Evolutionary conservation across 306 rosid genomes (phyloP).

Genomic region (Bauhinia variegata): DNA sequence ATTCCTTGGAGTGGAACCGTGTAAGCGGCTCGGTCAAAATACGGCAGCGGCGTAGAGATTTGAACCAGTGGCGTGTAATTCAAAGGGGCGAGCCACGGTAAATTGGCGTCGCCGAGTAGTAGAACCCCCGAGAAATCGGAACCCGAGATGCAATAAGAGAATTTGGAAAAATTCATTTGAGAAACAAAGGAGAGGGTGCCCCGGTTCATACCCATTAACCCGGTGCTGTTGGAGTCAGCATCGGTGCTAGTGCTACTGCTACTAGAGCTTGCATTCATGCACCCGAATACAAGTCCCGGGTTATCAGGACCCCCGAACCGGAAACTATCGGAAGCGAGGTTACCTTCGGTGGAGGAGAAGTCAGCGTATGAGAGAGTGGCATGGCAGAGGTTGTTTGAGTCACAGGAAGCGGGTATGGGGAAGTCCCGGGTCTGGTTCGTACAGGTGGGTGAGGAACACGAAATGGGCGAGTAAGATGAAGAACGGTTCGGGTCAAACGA

Average conservation of each 20-base stretch:
- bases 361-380: conserved; percentile 87
- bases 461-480: conserved; percentile 55
- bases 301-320: conserved; percentile 49
- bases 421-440: conserved; percentile 69
- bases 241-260: conserved; percentile 38
- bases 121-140: conserved; percentile 69
- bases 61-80: conserved; percentile 72
- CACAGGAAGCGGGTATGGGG: conserved; percentile 85
- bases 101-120: conserved; percentile 64
- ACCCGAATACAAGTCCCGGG: conserved; percentile 65
- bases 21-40: conserved; percentile 76
- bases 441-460: conserved; percentile 73
- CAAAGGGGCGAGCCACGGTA: conserved; percentile 56
- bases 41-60: conserved; percentile 70
- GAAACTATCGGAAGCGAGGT: conserved; percentile 74
- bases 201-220: conserved; percentile 89
- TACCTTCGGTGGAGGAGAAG: conserved; percentile 76
- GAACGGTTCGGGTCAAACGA: conserved; percentile 58
- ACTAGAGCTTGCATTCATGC: conserved; percentile 66
- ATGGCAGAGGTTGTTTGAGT: conserved; percentile 77
- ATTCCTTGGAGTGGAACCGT: conserved; percentile 65
- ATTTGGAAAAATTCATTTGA: conserved; percentile 66
- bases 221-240: conserved; percentile 62
- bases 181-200: conserved; percentile 76
- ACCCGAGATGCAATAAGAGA: conserved; percentile 86